A percentile compares a stretch with the other conserved stretches of the same genome.
These are phyloP conservation scores for Aspergillus spinulosporus DNA, from an alignment of 2,329 filamentous ascomycete genomes.

Conservation along the genomic window DNA sequence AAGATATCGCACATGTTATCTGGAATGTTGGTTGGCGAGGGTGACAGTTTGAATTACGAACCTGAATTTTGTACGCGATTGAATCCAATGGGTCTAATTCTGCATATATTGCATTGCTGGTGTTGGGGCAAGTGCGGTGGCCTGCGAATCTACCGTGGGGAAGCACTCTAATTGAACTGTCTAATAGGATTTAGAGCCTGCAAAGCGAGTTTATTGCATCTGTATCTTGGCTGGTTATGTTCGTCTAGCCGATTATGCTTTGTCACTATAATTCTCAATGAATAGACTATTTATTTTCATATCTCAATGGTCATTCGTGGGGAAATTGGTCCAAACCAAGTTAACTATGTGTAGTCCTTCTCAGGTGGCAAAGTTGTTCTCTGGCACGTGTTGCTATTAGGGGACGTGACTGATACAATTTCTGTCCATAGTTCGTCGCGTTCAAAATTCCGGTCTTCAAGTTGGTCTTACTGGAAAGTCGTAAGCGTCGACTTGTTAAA, in stretches of 20 bases:
- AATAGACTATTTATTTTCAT: not conserved
- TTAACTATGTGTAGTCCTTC: no score
- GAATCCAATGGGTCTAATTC: not conserved
- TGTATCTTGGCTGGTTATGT: not conserved
- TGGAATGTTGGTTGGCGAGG: conserved; percentile 67
- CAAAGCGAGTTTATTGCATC: not conserved
- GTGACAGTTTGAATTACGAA: conserved; percentile 32
- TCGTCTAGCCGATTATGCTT: not conserved
- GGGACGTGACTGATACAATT: no score
- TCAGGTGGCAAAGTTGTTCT: no score
- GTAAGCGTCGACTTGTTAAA: no score
- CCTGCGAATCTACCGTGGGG: not conserved
- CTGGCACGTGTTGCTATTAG: no score
- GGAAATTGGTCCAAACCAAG: no score
- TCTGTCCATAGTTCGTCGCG: no score
- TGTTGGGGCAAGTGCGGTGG: not conserved
- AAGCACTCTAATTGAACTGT: not conserved
- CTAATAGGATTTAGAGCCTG: not conserved
- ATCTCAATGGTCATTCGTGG: no score
- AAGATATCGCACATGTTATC: conserved; percentile 65
- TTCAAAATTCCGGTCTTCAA: no score
- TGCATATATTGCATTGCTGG: conserved; percentile 7
- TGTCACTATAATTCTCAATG: not conserved
- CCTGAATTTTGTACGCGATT: not conserved
- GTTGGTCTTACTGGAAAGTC: no score